A percentile compares a stretch with the other conserved stretches of the same genome.
These are phyloP conservation scores for Omphalea diandra DNA, from an alignment of 441 rosid species.

Conservation along the genomic window DNA sequence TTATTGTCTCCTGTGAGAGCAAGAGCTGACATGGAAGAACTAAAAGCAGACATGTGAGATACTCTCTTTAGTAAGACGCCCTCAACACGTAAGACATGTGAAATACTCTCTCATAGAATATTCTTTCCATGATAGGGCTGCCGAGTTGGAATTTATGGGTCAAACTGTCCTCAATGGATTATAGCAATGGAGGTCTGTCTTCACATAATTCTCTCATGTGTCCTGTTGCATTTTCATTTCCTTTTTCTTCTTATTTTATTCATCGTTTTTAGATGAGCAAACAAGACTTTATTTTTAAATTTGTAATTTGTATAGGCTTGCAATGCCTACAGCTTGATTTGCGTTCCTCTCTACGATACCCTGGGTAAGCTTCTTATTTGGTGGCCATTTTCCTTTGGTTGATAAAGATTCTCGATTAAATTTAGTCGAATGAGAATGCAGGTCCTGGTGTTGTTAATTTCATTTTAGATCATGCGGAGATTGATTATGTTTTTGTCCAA, in stretches of 20 bases:
- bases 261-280: conserved; percentile 5
- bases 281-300: not conserved
- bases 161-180: conserved; percentile 96
- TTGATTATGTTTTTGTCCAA: conserved; percentile 77
- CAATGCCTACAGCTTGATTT: conserved; percentile 66
- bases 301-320: conserved; percentile 57
- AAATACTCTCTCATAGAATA: too few relatives aligned
- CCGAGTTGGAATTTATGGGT: conserved; percentile 85
- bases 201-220: not conserved
- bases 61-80: too few relatives aligned
- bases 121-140: conserved; percentile 49
- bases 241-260: not conserved
- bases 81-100: too few relatives aligned
- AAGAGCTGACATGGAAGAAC: too few relatives aligned
- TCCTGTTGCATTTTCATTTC: not conserved
- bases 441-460: conserved; percentile 83
- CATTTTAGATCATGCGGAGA: conserved; percentile 81
- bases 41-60: too few relatives aligned
- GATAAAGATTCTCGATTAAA: too few relatives aligned
- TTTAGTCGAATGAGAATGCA: conserved; percentile 29
- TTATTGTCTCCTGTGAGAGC: too few relatives aligned
- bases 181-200: conserved; percentile 84
- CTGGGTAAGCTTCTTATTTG: conserved; percentile 51
- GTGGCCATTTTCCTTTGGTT: not conserved
- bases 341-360: conserved; percentile 98